These are phyloP conservation scores for Fusarium anthophilum DNA, from an alignment of 2,329 filamentous ascomycete genomes.

Conservation along the genomic window DNA sequence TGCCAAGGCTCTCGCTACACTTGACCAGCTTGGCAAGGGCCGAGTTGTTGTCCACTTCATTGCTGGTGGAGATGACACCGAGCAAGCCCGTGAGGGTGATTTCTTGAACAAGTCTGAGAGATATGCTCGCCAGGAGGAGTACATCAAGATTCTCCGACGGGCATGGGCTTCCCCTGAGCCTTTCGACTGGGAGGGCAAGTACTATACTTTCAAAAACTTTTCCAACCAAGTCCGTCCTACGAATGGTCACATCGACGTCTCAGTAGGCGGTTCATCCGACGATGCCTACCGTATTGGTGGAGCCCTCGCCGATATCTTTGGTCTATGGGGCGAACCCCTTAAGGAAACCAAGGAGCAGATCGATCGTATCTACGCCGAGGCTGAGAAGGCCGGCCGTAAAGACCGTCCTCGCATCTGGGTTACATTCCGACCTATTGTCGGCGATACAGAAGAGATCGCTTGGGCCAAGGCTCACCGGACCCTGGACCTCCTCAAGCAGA, in stretches of 20 bases:
- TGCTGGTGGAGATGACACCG: conserved; percentile 67
- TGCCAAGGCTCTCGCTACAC: conserved; percentile 68
- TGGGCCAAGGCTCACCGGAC: conserved; percentile 69
- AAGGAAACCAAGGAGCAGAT: conserved; percentile 72
- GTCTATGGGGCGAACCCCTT: conserved; percentile 70
- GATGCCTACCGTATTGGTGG: conserved; percentile 69
- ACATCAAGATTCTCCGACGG: conserved; percentile 67
- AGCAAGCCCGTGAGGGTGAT: conserved; percentile 69
- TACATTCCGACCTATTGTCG: conserved; percentile 69
- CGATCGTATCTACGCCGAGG: conserved; percentile 66
- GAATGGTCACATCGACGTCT: conserved; percentile 65
- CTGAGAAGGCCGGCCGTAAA: conserved; percentile 63
- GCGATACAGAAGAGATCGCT: conserved; percentile 69
- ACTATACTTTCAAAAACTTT: conserved; percentile 69
- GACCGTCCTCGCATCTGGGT: conserved; percentile 71
- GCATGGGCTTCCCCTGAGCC: conserved; percentile 66
- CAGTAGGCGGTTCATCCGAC: conserved; percentile 67
- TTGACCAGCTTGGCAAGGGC: conserved; percentile 67
- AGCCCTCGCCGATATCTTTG: conserved; percentile 68
- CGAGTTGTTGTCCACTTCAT: conserved; percentile 71
- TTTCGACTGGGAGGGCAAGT: conserved; percentile 69
- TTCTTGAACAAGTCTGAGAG: conserved; percentile 66
- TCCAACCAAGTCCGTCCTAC: conserved; percentile 62
- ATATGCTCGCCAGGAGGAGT: conserved; percentile 68
- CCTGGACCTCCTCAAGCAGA: conserved; percentile 59